Percentiles rank a stretch among this genome's conserved stretches.
These are phyloP conservation scores for Lipomyces sp. DNA, from an alignment of 805 yeast genomes.

Conservation along the genomic window DNA sequence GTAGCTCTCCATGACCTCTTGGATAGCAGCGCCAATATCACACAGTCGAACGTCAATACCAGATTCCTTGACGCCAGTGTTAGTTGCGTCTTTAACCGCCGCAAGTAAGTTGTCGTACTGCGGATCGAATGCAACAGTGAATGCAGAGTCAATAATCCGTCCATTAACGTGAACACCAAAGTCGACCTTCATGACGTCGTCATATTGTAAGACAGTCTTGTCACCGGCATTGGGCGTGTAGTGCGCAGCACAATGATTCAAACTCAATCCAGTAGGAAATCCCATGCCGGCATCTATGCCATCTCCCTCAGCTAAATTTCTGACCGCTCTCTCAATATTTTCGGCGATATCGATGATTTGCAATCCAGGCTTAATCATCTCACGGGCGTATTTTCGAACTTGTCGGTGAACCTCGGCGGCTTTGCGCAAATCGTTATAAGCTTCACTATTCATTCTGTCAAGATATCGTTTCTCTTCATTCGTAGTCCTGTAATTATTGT, in stretches of 20 bases:
- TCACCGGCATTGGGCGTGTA: constrained; percentile 97
- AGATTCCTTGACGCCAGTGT: constrained; percentile 88
- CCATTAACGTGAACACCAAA: constrained; percentile 97
- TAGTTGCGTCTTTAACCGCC: constrained; percentile 92
- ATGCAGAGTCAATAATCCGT: constrained; percentile 91
- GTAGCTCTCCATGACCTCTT: constrained; percentile 96
- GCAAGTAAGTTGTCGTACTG: constrained; percentile 77
- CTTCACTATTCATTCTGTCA: constrained; percentile 62
- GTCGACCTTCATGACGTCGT: constrained; percentile 96
- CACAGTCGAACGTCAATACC: constrained; percentile 95
- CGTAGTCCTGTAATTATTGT: constrained; percentile 74
- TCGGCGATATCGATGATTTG: constrained; percentile 88
- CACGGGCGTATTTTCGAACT: constrained; percentile 79
- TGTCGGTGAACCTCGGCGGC: constrained; percentile 96
- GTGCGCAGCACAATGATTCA: constrained; percentile 96
- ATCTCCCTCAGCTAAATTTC: constrained; percentile 70
- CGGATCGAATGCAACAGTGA: constrained; percentile 84
- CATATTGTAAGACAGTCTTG: constrained; percentile 74
- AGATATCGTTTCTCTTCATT: constrained; percentile 83
- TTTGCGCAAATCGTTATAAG: constrained; percentile 88
- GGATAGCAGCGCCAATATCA: constrained; percentile 94
- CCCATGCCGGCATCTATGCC: constrained; percentile 81
- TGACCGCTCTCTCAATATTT: constrained; percentile 79
- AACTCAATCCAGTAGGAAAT: constrained; percentile 95
- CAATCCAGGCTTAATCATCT: constrained; percentile 86